Evolutionary conservation across 371 early-diverging fungal genomes (phyloP), one percentile per base, ranked within the genome.

Genomic region (Actinomortierella wolfii): DNA sequence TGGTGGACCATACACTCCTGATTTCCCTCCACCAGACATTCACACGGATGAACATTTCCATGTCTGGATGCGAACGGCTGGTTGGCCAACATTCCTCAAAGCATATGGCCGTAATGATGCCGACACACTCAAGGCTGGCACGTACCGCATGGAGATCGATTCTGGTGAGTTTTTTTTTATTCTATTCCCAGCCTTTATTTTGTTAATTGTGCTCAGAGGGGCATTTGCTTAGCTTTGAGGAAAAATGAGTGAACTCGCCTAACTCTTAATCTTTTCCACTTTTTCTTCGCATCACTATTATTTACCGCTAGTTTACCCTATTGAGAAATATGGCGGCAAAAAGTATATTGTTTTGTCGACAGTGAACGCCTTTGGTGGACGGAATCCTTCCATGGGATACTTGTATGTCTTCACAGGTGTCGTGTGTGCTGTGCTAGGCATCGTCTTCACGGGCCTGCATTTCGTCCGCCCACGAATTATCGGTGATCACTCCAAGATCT

Each of bases 31-130:
- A 48, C 97, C 94, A 1, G 84, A 93, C 54, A 67, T 93, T 42
- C 42, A 66, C 2, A 61, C 54, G 1, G 84, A 89, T 79, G 93
- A 98, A 80, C 83, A 89, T 45, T 91, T 99, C 65, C 92, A 94
- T 78, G 98, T 98, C 23, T 99, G 99, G 99, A 98, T 99, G 96
- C 89, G 96, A 48, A 91, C 94, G 3, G 93, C 98, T 3, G 97
- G 97, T 0, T 86, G 98, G 61, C 96, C 98, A 21, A 94, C 88
- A 44, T 99, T 99, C 79, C 86, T 97, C 55, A 99, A 99, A 79
- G 81, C 97, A 20, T 98, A 94, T 86, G 97, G 92, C 17, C 81
- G 87, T 60, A 89, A 85, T 57, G 83, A 85, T 34, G 29, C 67
- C 4, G 78, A 79, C 0, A 59, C 56, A 0, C 79, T 91, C 56